Base-by-base conservation (phyloP, 768 basidiomycete species). In the Pleurotus cornucopiae region DNA sequence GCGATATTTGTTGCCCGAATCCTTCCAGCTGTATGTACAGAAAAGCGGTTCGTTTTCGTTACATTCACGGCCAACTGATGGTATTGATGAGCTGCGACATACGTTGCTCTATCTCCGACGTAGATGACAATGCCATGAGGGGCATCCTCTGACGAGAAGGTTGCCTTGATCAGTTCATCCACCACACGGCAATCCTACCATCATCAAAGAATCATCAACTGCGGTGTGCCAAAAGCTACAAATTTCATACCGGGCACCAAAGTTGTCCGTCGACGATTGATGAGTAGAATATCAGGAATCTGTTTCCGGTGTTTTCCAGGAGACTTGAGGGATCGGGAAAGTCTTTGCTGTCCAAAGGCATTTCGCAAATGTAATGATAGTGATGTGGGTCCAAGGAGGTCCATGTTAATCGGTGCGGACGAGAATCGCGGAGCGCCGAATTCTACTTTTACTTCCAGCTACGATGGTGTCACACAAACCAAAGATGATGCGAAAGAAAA, bases 161-260 rank as follows among this genome's bases (percentile, higher is more conserved):
- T 77, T 6, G 77, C 64, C 56, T 75, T 67, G 25, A 91, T 74
- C 40, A 81, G 57, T 1, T 69, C 64, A 55, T 91, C 85, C 25
- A 91, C 84, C 37, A 66, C 78, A 26, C 73, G 70, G 65, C 89
- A 91, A 63, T 91, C 89, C 89, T 76, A 38, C 43, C 30, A 48
- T 1, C 30, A 34, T 58, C 21, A 49, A 49, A 49, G 43, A 49
- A 40, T 48, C 48, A 26, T 47, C 23, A 23, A n/a, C n/a, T 43
- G 60, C 57, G 34, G 53, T 6, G 5, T 16, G 2, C 20, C 20
- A 20, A 7, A 21, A 39, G 18, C 18, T n/a, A 23, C 6, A 23
- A 34, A 11, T n/a, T 41, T 75, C 77, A 46, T 61, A 90, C 89
- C 21, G 85, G 80, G 64, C 89, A 91, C 89, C 89, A 91, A 64